A percentile compares a stretch with the other conserved stretches of the same genome.
Evolutionary conservation across 1,139 yeast genomes (phyloP).

Genomic region (Nadsonia starkeyi-henricii): DNA sequence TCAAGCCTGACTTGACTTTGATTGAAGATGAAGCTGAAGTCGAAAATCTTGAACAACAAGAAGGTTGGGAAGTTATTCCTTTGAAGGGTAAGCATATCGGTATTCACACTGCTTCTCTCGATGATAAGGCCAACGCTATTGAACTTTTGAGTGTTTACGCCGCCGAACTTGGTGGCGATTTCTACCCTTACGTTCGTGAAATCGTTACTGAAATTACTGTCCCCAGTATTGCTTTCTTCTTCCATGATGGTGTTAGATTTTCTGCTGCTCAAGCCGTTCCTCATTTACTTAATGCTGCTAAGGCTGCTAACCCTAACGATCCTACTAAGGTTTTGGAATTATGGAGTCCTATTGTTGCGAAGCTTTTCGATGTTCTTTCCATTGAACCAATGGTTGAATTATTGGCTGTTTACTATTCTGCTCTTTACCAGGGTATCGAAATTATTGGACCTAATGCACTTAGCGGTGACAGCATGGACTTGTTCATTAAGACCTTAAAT

Average conservation of each 20-base stretch:
- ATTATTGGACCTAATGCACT: constrained; percentile 50
- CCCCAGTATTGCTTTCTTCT: constrained; percentile 80
- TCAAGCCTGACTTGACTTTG: constrained; percentile 76
- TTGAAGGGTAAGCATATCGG: constrained; percentile 89
- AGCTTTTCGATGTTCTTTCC: constrained; percentile 52
- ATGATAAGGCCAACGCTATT: constrained; percentile 86
- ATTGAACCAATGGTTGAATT: constrained; percentile 80
- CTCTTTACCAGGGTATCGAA: constrained; percentile 55
- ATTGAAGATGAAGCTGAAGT: constrained; percentile 80
- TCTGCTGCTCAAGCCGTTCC: constrained; percentile 81
- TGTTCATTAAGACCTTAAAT: constrained; percentile 46
- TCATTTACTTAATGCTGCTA: constrained; percentile 55
- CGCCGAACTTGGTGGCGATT: constrained; percentile 65
- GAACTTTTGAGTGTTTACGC: constrained; percentile 84
- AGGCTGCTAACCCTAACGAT: constrained; percentile 34
- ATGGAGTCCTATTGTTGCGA: constrained; percentile 62
- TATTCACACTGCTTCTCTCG: constrained; percentile 80
- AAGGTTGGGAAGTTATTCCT: constrained; percentile 92
- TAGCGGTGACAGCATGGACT: constrained; percentile 41
- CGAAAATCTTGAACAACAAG: constrained; percentile 68
- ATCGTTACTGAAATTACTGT: constrained; percentile 66
- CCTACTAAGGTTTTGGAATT: constrained; percentile 40
- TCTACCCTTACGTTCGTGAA: constrained; percentile 72
- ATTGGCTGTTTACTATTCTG: constrained; percentile 59
- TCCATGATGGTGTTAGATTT: constrained; percentile 90